phyloP scores from a whole-genome alignment of 441 rosid species.

The Euphorbia corollata region DNA sequence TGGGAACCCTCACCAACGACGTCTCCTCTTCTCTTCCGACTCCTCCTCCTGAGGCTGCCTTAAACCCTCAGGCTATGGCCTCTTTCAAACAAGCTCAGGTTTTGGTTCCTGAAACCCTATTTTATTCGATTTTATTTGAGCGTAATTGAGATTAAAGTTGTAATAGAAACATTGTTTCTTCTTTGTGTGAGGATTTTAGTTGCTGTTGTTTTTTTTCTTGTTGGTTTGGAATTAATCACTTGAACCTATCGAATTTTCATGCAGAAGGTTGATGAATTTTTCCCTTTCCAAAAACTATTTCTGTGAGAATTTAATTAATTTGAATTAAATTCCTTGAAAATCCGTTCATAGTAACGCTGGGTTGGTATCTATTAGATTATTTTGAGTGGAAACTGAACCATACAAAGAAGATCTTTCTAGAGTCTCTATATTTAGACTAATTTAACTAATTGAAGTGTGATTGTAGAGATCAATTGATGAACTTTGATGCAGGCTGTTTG shows the following conservation, averaged over 20 bases:
- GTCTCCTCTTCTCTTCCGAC: constrained; percentile 38
- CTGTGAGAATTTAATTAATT: too few species aligned
- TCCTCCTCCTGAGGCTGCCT: constrained; percentile 41
- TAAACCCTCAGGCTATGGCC: constrained; percentile 64
- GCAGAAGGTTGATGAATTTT: too few species aligned
- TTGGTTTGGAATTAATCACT: too few species aligned
- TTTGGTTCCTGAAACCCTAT: constrained; percentile 36
- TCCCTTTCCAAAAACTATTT: too few species aligned
- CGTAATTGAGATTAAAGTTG: neutral
- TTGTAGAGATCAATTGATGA: neutral
- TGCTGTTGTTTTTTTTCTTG: neutral
- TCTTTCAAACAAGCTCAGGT: constrained; percentile 91
- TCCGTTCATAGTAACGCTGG: neutral
- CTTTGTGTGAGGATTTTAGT: neutral
- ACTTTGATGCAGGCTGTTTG: neutral
- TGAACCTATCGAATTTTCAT: too few species aligned
- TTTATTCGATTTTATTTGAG: neutral
- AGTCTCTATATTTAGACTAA: neutral
- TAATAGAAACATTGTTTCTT: neutral
- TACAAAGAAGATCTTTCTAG: neutral
- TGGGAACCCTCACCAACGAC: constrained; percentile 71
- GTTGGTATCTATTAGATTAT: neutral
- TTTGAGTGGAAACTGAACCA: neutral
- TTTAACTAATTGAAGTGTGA: neutral
- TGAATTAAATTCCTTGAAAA: neutral